Evolutionary conservation across 345 rosid genomes (phyloP), one percentile per base, ranked within the genome.

Genomic region (Boechera retrofracta): DNA sequence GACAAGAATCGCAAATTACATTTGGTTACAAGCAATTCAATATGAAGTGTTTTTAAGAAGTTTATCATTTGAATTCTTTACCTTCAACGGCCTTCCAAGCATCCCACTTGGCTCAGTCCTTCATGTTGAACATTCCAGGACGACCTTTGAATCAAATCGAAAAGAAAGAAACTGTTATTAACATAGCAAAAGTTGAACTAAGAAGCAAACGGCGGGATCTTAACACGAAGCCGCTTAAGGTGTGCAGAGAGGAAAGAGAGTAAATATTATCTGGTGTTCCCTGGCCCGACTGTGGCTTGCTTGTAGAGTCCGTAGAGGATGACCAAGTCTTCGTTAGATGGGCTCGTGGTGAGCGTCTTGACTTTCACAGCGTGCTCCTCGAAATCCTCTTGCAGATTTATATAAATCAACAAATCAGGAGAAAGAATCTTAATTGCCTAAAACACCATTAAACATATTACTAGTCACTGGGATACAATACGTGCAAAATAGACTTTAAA

Each of bases 51-150:
- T 21, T 21, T 21, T 21, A 39, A 41, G 8, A 28, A 12, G n/a
- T 16, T 61, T 3, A 41, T 61, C 10, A 3, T 0, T 21, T 61
- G 10, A 21, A 3, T 21, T 15, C 24, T 21, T 56, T 69, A 92
- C 99, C 91, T 88, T 95, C 97, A 77, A 88, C 94, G 48, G 89
- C 87, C 87, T 95, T 95, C 99, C 98, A 95, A 26, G 98, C 97
- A 77, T 95, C 99, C 99, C 99, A 95, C 85, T 95, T 95, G 1
- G 92, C 91, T 72, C 87, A 86, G 15, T 89, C 99, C 87, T 78
- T 92, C 88, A 77, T 61, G 90, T 55, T 80, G 80, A 95, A 91
- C 44, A 92, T 84, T 74, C 99, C 99, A 78, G 99, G 98, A 45
- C 99, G 96, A 73, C 77, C 98, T 95, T 56, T 42, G 0, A 75